phyloP scores from a whole-genome alignment of 306 rosid genomes.

The Fragaria vesca region DNA sequence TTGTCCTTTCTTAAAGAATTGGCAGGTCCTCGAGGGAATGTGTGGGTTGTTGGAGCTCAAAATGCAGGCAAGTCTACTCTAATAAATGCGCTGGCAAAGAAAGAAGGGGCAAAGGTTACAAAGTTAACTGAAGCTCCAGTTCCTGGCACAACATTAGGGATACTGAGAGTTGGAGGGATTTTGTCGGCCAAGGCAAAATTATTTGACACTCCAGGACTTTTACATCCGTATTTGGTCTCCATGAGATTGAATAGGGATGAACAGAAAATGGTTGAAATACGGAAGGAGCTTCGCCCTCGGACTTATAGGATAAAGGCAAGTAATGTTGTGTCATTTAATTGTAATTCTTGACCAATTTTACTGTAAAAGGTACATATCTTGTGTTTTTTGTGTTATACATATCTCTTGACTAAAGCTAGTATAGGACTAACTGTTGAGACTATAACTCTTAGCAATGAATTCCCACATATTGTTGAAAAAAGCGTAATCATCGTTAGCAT shows the following conservation, averaged over 20 bases:
- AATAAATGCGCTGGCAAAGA: slow-evolving; percentile 75
- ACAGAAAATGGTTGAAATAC: slow-evolving; percentile 86
- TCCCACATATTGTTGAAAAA: background rate
- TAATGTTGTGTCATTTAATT: slow-evolving; percentile 16
- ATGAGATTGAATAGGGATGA: slow-evolving; percentile 83
- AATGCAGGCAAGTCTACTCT: slow-evolving; percentile 97
- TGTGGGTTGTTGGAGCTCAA: slow-evolving; percentile 96
- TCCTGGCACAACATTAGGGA: slow-evolving; percentile 94
- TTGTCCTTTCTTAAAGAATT: slow-evolving; percentile 67
- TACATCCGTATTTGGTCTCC: slow-evolving; percentile 76
- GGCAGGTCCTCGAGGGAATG: slow-evolving; percentile 96
- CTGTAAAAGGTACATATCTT: background rate
- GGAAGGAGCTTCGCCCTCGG: slow-evolving; percentile 89
- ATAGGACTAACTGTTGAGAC: background rate
- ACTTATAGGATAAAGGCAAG: slow-evolving; percentile 82
- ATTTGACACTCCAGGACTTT: slow-evolving; percentile 92
- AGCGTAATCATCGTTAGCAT: background rate
- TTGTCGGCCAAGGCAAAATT: slow-evolving; percentile 87
- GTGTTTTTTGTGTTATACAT: background rate
- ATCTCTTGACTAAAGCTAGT: background rate
- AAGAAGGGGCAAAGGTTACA: slow-evolving; percentile 68
- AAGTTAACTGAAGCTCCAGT: slow-evolving; percentile 94
- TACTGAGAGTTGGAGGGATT: slow-evolving; percentile 81
- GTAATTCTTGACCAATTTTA: slow-evolving; percentile 1
- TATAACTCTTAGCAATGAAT: background rate